phyloP scores from a whole-genome alignment of 2,329 filamentous ascomycete species.

The Knoxdaviesia capensis region DNA sequence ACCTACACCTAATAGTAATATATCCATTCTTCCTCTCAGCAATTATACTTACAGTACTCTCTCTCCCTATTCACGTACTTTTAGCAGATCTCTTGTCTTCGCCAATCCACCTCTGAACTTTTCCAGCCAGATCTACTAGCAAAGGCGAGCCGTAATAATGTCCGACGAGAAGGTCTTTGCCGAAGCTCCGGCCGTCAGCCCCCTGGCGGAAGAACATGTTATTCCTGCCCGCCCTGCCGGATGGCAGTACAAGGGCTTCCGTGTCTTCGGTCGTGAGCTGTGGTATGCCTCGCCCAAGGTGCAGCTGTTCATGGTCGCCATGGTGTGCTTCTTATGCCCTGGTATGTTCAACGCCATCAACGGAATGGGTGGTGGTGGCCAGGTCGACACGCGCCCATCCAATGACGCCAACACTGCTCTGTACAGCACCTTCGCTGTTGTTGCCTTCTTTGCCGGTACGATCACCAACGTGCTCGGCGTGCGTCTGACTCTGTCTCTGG shows the following conservation, averaged over 20 bases:
- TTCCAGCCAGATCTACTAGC: too few relatives aligned
- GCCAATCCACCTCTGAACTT: too few relatives aligned
- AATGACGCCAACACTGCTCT: slow-evolving; percentile 51
- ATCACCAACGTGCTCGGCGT: slow-evolving; percentile 61
- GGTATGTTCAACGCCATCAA: slow-evolving; percentile 53
- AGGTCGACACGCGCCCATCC: slow-evolving; percentile 29
- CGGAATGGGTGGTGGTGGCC: slow-evolving; percentile 45
- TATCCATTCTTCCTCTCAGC: background rate
- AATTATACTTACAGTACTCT: background rate
- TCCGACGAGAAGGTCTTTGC: slow-evolving; percentile 4
- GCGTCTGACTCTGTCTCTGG: slow-evolving; percentile 45
- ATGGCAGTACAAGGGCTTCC: slow-evolving; percentile 49
- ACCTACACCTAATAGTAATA: slow-evolving; percentile 1
- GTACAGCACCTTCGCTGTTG: slow-evolving; percentile 50
- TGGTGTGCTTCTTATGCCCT: slow-evolving; percentile 40
- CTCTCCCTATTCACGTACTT: background rate
- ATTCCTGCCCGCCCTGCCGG: slow-evolving; percentile 19
- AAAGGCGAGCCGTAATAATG: background rate
- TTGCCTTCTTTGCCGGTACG: slow-evolving; percentile 54
- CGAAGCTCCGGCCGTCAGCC: slow-evolving; percentile 1
- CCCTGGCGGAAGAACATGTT: slow-evolving; percentile 1
- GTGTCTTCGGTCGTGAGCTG: slow-evolving; percentile 29
- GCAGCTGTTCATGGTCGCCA: slow-evolving; percentile 47
- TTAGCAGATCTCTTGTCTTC: background rate
- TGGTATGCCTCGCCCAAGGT: slow-evolving; percentile 58